These are phyloP conservation scores for Petunia hybrid DNA, from an alignment of 305 asterid genomes.

Conservation along the genomic window DNA sequence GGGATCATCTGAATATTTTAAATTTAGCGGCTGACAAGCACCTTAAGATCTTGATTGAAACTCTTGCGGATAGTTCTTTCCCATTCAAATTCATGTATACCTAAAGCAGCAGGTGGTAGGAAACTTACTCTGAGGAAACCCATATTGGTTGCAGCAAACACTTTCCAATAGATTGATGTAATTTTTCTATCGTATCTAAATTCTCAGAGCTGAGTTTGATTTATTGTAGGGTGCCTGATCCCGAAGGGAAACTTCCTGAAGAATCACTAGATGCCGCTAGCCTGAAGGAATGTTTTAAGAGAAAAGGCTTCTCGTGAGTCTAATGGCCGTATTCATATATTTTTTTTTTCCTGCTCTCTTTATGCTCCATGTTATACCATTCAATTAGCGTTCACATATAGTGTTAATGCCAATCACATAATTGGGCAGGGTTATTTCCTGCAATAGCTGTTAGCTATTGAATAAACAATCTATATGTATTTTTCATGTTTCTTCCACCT, in stretches of 20 bases:
- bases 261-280: slow-evolving; percentile 72
- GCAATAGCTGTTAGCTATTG: neutral
- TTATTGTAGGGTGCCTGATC: slow-evolving; percentile 79
- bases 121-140: neutral
- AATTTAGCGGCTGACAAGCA: slow-evolving; percentile 5
- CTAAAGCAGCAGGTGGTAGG: neutral
- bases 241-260: slow-evolving; percentile 86
- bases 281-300: slow-evolving; percentile 67
- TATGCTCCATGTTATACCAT: slow-evolving; percentile 12
- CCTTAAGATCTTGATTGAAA: slow-evolving; percentile 11
- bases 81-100: slow-evolving; percentile 12
- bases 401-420: neutral
- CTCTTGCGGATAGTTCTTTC: slow-evolving; percentile 21
- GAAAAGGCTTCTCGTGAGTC: slow-evolving; percentile 93
- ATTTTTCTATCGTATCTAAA: neutral
- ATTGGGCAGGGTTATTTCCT: neutral
- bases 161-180: neutral
- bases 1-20: slow-evolving; percentile 6
- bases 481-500: slow-evolving; percentile 1
- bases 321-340: slow-evolving; percentile 18
- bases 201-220: slow-evolving; percentile 28
- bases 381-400: neutral
- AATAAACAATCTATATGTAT: slow-evolving; percentile 4
- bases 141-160: neutral
- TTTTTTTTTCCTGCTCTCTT: slow-evolving; percentile 1